These are phyloP conservation scores for Anaeromyces robustus DNA, from an alignment of 192 early-diverging fungal genomes.

Conservation along the genomic window DNA sequence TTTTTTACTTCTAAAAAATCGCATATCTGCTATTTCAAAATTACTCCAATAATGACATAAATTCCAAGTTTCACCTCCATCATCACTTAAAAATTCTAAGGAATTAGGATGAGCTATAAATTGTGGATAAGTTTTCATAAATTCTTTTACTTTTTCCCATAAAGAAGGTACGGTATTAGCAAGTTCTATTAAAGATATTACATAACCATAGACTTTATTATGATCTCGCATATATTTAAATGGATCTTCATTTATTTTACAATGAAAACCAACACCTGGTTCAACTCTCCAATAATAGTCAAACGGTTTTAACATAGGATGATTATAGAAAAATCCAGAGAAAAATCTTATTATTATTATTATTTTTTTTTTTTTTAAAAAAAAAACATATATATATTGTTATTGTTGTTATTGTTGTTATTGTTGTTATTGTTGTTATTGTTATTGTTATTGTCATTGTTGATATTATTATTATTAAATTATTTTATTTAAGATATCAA, in stretches of 20 bases:
- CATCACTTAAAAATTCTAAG: constrained; percentile 36
- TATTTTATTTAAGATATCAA: too few species aligned
- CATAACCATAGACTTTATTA: constrained; percentile 9
- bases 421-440: too few species aligned
- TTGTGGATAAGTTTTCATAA: constrained; percentile 30
- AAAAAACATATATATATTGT: too few species aligned
- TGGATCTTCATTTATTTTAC: constrained; percentile 68
- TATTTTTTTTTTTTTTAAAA: too few species aligned
- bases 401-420: too few species aligned
- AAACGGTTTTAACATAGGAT: too few species aligned
- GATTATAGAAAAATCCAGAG: too few species aligned
- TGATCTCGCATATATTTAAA: constrained; percentile 60
- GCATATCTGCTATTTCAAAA: constrained; percentile 69
- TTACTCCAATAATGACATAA: constrained; percentile 71
- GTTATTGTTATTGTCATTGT: too few species aligned
- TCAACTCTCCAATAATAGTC: constrained; percentile 25
- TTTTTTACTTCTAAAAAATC: constrained; percentile 47
- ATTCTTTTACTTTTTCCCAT: constrained; percentile 45
- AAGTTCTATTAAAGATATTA: constrained; percentile 48
- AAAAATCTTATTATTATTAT: background rate
- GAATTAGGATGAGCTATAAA: constrained; percentile 32
- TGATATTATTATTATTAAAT: too few species aligned
- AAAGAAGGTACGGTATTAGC: constrained; percentile 50
- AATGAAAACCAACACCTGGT: constrained; percentile 59
- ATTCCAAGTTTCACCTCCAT: constrained; percentile 39